Conservation (phyloP, 202 grass and related monocot genomes). For the Panicum hallii region DNA sequence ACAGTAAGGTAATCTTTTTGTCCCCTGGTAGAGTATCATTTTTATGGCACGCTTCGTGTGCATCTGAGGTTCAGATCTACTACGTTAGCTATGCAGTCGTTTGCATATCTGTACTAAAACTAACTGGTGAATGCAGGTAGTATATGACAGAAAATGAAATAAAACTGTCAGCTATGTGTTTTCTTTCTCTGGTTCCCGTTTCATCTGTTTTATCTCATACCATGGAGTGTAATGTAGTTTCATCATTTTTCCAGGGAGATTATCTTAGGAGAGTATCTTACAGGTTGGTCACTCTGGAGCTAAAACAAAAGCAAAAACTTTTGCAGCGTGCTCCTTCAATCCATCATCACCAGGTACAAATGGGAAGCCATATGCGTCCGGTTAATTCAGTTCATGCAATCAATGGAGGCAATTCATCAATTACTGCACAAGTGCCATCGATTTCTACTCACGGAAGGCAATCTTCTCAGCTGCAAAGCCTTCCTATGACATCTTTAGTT, state of each 20-base stretch:
- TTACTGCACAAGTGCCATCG: not conserved
- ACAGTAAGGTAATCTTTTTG: constrained; percentile 27
- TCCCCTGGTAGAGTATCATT: not conserved
- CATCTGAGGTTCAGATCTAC: not conserved
- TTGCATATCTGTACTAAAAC: not conserved
- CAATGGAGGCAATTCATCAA: not conserved
- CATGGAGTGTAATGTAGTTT: not conserved
- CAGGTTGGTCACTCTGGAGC: not conserved
- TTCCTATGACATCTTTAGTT: not conserved
- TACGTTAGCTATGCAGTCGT: not conserved
- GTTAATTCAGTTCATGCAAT: not conserved
- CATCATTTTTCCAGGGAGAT: constrained; percentile 5
- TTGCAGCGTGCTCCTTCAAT: not conserved
- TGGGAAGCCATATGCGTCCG: not conserved
- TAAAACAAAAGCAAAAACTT: not conserved
- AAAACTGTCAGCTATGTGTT: not conserved
- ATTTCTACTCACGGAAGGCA: not conserved
- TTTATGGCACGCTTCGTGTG: no score
- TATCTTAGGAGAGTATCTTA: constrained; percentile 27
- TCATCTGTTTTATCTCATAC: not conserved
- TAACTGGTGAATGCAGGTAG: not conserved
- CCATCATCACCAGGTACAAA: not conserved
- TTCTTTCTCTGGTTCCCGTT: not conserved
- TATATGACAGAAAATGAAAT: not conserved
- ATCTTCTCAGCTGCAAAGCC: constrained; percentile 11